Percentiles rank a stretch among this genome's conserved stretches.
These are phyloP conservation scores for Suhomyces kunorum DNA, from an alignment of 1,139 yeast species.

Conservation along the genomic window DNA sequence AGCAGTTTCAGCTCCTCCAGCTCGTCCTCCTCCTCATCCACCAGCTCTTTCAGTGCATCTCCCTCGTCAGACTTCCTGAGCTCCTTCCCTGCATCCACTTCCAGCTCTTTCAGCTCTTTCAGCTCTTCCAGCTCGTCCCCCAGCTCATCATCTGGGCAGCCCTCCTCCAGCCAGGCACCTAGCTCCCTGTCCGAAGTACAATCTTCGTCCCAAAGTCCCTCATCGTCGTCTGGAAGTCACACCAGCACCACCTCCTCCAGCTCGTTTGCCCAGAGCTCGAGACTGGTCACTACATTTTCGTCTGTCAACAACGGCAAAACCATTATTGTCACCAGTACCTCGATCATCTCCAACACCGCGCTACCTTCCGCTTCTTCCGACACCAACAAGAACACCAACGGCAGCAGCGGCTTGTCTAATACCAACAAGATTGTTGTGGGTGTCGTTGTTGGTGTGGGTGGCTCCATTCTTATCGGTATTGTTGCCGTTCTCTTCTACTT, in stretches of 20 bases:
- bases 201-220: conserved; percentile 10
- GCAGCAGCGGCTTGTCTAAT: conserved; percentile 36
- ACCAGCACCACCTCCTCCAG: conserved; percentile 11
- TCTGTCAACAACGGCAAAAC: conserved; percentile 42
- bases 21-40: conserved; percentile 12
- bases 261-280: conserved; percentile 9
- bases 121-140: conserved; percentile 6
- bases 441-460: conserved; percentile 54
- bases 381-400: conserved; percentile 13
- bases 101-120: conserved; percentile 1
- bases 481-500: conserved; percentile 37
- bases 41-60: conserved; percentile 3
- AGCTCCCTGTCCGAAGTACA: background rate
- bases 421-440: conserved; percentile 52
- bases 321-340: conserved; percentile 41
- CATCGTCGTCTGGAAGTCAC: conserved; percentile 11
- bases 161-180: background rate
- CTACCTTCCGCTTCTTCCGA: conserved; percentile 30
- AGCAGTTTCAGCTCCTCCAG: conserved; percentile 2
- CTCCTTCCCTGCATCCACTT: background rate
- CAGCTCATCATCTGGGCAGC: background rate
- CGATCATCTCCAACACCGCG: conserved; percentile 28
- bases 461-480: conserved; percentile 42
- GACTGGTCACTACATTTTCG: conserved; percentile 29
- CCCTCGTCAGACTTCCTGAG: conserved; percentile 3